Evolutionary conservation across 495 filamentous ascomycete genomes (phyloP), one percentile per base, ranked within the genome.

Genomic region (Neurospora cerealis): DNA sequence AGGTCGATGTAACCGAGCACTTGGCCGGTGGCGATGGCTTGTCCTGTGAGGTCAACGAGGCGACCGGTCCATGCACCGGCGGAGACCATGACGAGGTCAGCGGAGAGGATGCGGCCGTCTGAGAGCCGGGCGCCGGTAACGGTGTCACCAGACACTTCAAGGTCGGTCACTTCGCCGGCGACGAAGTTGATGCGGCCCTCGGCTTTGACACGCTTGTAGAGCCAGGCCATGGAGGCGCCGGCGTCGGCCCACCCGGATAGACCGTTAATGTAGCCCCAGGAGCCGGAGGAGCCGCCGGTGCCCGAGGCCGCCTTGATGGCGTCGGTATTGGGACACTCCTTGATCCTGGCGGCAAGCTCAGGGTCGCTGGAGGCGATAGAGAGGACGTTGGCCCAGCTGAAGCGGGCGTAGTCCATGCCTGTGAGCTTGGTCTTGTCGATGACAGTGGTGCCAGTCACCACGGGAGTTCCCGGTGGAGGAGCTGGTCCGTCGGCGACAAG

Each of bases 211-310:
- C 82, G 75, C 15, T 76, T 70, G 21, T 88, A 83, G 34, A 93
- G 81, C 81, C 86, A 93, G 17, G 79, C 79, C 86, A 97, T 94
- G 11, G 87, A 87, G 0, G 85, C 89, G 62, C 90, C 92, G 0
- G 95, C 94, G 77, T 99, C 88, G 7, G 89, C 92, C 95, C 95
- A 98, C 2, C 96, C 96, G 70, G 88, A 90, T 1, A 84, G 86
- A 78, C 86, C 84, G 79, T 98, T 99, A 62, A 96, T 80, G 81
- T 99, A 99, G 3, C 95, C 95, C 75, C 88, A 87, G 19, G 83
- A 81, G 48, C 93, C 87, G 73, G 87, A 80, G 77, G 83, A 78
- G 73, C 88, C 84, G 70, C 86, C 82, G 3, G 85, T 85, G 10
- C 84, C 82, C 17, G 84, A 75, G 4, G 79, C 85, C 70, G 78